phyloP scores from a whole-genome alignment of 495 filamentous ascomycete genomes.

The Friedmanniomyces simplex region DNA sequence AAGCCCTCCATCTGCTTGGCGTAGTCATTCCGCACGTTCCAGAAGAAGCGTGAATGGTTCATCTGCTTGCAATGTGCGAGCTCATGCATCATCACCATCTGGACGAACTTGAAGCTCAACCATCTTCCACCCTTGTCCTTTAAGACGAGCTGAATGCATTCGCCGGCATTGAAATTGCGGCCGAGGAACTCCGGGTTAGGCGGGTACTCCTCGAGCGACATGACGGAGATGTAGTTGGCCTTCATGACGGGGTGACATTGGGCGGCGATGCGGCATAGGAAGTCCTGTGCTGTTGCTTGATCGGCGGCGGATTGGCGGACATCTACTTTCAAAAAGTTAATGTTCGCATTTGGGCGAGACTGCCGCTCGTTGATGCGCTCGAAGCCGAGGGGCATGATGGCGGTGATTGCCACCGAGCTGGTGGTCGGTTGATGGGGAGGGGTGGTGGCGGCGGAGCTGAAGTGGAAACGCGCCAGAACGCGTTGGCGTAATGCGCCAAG shows the following conservation, averaged over 20 bases:
- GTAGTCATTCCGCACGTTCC: constrained; percentile 59
- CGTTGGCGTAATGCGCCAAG: background rate
- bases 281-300: constrained; percentile 51
- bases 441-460: background rate
- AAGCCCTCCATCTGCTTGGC: constrained; percentile 52
- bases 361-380: constrained; percentile 56
- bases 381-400: constrained; percentile 55
- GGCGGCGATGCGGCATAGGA: constrained; percentile 65
- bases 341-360: constrained; percentile 55
- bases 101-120: constrained; percentile 65
- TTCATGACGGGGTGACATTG: constrained; percentile 70
- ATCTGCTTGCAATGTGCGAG: constrained; percentile 75
- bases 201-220: constrained; percentile 65
- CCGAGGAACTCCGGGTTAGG: constrained; percentile 65
- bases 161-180: constrained; percentile 78
- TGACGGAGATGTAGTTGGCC: constrained; percentile 53
- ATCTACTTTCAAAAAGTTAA: constrained; percentile 68
- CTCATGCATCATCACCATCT: constrained; percentile 79
- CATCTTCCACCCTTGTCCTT: constrained; percentile 50
- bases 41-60: constrained; percentile 67
- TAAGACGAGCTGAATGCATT: constrained; percentile 69
- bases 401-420: background rate
- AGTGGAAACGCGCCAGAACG: constrained; percentile 1
- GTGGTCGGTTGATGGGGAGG: background rate
- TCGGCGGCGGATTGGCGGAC: constrained; percentile 38